Conservation (phyloP, 2,329 filamentous ascomycete species). For the Aspergillus tamarii region DNA sequence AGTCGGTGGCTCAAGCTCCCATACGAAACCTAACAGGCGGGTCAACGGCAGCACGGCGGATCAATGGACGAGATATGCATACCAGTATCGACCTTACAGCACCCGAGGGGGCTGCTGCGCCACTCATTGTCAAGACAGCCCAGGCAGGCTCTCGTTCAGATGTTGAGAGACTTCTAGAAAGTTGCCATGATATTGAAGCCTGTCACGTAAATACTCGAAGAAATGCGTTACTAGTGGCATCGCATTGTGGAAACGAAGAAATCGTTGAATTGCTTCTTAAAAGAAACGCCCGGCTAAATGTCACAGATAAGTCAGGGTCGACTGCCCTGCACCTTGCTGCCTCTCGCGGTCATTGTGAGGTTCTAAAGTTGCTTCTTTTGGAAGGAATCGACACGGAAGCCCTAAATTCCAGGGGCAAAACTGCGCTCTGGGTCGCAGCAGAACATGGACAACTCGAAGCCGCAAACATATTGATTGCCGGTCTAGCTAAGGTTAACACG, state of each 20-base stretch:
- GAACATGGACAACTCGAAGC: conserved; percentile 40
- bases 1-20: conserved; percentile 10
- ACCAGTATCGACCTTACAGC: conserved; percentile 42
- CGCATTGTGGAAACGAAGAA: conserved; percentile 44
- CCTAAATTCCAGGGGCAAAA: conserved; percentile 35
- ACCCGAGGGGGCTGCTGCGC: conserved; percentile 31
- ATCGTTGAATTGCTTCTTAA: conserved; percentile 38
- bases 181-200: conserved; percentile 34
- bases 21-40: conserved; percentile 17
- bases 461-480: conserved; percentile 33
- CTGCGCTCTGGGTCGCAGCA: conserved; percentile 40
- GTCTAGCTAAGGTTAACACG: conserved; percentile 38
- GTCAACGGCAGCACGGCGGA: conserved; percentile 6
- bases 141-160: conserved; percentile 39
- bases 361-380: conserved; percentile 33
- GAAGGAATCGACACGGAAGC: conserved; percentile 35
- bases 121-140: conserved; percentile 40
- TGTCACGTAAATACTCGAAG: conserved; percentile 35
- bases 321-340: conserved; percentile 39
- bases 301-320: conserved; percentile 32
- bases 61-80: conserved; percentile 28
- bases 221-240: conserved; percentile 43
- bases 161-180: conserved; percentile 37
- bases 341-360: conserved; percentile 34
- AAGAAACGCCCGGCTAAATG: conserved; percentile 33